Evolutionary conservation across 257 asterid genomes (phyloP).

Genomic region (Ophiorrhiza pumila): DNA sequence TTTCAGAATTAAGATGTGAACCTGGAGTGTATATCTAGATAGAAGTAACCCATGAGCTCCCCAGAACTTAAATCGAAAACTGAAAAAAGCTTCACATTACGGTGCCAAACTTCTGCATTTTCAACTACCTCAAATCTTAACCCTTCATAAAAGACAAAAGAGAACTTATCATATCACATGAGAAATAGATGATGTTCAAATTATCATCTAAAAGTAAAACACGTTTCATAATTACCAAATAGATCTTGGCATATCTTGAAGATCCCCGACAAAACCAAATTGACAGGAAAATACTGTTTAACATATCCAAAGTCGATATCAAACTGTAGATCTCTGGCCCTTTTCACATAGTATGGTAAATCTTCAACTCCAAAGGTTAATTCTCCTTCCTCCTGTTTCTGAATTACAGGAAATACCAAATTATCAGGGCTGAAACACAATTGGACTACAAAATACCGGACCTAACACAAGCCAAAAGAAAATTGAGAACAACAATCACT

Average conservation of each 20-base stretch:
- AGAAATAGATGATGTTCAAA: conserved; percentile 11
- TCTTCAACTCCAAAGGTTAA: conserved; percentile 80
- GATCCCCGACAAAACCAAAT: conserved; percentile 85
- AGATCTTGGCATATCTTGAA: conserved; percentile 92
- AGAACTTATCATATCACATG: conserved; percentile 15
- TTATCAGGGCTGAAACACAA: not conserved
- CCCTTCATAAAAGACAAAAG: conserved; percentile 43
- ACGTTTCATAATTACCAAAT: conserved; percentile 53
- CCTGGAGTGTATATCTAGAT: conserved; percentile 86
- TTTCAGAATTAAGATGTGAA: conserved; percentile 12
- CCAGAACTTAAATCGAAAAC: conserved; percentile 74
- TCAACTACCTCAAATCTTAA: conserved; percentile 69
- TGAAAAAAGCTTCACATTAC: conserved; percentile 75
- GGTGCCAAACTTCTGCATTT: conserved; percentile 81
- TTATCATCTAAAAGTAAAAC: conserved; percentile 1
- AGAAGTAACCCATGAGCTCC: conserved; percentile 79
- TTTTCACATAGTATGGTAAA: conserved; percentile 68
- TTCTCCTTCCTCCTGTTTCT: conserved; percentile 88
- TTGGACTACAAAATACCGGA: conserved; percentile 9
- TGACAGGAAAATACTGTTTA: conserved; percentile 76
- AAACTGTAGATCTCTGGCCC: conserved; percentile 58
- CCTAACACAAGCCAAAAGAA: conserved; percentile 4
- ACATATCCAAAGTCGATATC: conserved; percentile 74
- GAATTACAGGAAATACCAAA: conserved; percentile 28
- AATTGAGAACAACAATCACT: conserved; percentile 6